phyloP scores from a whole-genome alignment of 176 grass and related monocot species.

The Cymbopogon citratus region DNA sequence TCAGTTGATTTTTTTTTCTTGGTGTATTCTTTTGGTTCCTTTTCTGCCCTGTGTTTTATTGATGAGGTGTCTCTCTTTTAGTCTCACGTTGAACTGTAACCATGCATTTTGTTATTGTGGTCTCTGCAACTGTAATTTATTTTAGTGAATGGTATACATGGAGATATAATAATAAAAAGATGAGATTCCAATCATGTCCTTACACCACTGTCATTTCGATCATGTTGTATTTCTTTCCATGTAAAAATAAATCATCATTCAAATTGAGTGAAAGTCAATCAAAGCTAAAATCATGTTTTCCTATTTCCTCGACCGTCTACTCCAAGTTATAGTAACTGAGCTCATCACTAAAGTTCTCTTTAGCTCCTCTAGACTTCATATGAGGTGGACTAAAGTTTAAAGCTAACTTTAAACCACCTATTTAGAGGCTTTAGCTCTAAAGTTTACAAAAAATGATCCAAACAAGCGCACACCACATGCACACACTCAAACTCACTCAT shows the following conservation, averaged over 20 bases:
- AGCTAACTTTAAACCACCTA: too few relatives aligned
- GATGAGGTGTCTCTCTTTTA: not conserved
- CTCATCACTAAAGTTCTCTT: too few relatives aligned
- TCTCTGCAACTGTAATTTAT: slow-evolving; percentile 9
- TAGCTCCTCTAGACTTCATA: too few relatives aligned
- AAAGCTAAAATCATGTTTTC: too few relatives aligned
- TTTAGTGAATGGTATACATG: not conserved
- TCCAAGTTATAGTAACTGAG: too few relatives aligned
- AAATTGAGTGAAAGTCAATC: too few relatives aligned
- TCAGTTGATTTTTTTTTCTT: not conserved
- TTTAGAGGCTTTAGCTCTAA: too few relatives aligned
- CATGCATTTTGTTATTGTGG: not conserved
- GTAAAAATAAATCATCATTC: not conserved
- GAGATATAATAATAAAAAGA: not conserved
- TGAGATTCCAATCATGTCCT: not conserved
- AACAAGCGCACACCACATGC: too few relatives aligned
- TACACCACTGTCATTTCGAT: not conserved
- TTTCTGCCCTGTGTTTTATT: not conserved
- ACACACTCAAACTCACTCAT: too few relatives aligned
- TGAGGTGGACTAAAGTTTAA: too few relatives aligned
- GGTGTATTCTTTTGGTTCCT: not conserved
- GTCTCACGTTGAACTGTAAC: not conserved
- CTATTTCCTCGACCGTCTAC: too few relatives aligned
- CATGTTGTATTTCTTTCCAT: not conserved
- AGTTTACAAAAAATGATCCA: too few relatives aligned